Evolutionary conservation across 202 grass and related monocot species (phyloP).

Genomic region (Setaria italica): DNA sequence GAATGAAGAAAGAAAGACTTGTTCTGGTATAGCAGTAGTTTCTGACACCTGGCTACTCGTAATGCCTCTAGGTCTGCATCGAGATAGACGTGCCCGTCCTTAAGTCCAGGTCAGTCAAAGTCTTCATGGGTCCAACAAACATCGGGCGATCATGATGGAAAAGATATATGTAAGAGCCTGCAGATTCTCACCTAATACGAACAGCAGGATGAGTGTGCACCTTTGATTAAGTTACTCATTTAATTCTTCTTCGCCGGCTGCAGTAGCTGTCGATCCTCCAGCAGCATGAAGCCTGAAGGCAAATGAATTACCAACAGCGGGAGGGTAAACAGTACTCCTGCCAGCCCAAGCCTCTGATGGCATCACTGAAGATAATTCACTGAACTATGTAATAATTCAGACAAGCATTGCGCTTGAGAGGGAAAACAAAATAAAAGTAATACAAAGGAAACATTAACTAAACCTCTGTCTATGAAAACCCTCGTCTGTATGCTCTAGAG

Average conservation of each 20-base stretch:
- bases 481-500: too few species aligned
- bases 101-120: background rate
- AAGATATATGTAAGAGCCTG: background rate
- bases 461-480: conserved; percentile 43
- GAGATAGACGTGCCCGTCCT: background rate
- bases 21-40: background rate
- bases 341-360: background rate
- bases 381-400: conserved; percentile 37
- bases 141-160: too few species aligned
- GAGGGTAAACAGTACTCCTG: conserved; percentile 50
- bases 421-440: background rate
- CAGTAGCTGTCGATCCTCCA: background rate
- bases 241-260: background rate
- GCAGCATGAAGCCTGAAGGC: conserved; percentile 61
- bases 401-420: conserved; percentile 38
- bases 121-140: background rate
- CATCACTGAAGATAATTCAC: conserved; percentile 54
- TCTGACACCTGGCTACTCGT: background rate
- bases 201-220: background rate
- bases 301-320: conserved; percentile 48
- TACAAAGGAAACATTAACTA: conserved; percentile 27
- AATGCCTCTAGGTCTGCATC: background rate
- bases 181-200: background rate
- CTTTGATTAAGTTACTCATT: background rate
- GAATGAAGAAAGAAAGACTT: background rate